phyloP scores from a whole-genome alignment of 1,284 basidiomycete genomes.

The Trichosporon sp. region DNA sequence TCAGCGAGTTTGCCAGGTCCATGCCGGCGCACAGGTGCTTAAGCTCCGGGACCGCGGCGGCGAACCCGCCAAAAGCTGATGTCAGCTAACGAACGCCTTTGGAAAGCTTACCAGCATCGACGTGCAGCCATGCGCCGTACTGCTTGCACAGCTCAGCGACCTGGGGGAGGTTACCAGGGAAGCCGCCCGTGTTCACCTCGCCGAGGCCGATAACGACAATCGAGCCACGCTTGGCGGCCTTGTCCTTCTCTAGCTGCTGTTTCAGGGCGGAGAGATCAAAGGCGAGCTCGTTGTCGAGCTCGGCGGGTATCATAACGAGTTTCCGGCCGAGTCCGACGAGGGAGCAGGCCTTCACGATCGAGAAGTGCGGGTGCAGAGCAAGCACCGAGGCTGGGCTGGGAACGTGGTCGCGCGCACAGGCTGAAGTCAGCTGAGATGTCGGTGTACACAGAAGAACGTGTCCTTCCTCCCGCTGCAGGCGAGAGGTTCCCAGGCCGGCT shows the following conservation, averaged over 20 bases:
- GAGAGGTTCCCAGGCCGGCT: conserved; percentile 11
- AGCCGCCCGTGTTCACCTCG: conserved; percentile 56
- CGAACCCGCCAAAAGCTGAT: conserved; percentile 54
- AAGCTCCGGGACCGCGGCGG: conserved; percentile 49
- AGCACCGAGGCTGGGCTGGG: conserved; percentile 18
- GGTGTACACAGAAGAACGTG: neutral
- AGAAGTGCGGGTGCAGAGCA: conserved; percentile 52
- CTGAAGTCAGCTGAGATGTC: conserved; percentile 21
- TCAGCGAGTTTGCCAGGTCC: conserved; percentile 52
- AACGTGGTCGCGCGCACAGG: conserved; percentile 46
- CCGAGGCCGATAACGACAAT: conserved; percentile 52
- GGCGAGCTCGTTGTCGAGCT: conserved; percentile 36
- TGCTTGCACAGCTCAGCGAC: conserved; percentile 48
- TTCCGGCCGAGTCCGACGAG: conserved; percentile 51
- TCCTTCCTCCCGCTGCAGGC: neutral
- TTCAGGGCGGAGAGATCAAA: conserved; percentile 50
- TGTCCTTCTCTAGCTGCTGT: conserved; percentile 32
- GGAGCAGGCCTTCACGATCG: conserved; percentile 52
- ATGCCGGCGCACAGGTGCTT: conserved; percentile 45
- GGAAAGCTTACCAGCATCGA: conserved; percentile 51
- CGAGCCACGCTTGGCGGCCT: conserved; percentile 34
- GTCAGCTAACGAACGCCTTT: conserved; percentile 6
- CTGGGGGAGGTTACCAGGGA: conserved; percentile 39
- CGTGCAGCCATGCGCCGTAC: conserved; percentile 54
- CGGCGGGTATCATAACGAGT: conserved; percentile 37